Conservation (phyloP, 768 basidiomycete species). For the Pleurotus salmoneostramineus region DNA sequence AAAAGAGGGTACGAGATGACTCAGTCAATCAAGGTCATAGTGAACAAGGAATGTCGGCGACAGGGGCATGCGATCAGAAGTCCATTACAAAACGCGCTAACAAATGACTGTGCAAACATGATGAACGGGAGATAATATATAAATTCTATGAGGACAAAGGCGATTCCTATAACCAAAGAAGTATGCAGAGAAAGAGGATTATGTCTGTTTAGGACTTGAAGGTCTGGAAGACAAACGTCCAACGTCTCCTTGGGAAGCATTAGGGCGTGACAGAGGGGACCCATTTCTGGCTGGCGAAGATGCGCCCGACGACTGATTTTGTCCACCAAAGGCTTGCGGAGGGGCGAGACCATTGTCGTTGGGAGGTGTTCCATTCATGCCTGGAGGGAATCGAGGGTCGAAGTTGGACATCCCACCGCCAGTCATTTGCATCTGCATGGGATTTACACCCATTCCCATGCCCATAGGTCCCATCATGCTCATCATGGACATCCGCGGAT, state of each 20-base stretch:
- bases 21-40: too few species aligned
- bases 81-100: too few species aligned
- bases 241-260: conserved; percentile 18
- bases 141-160: conserved; percentile 7
- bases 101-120: too few species aligned
- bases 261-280: conserved; percentile 43
- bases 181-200: neutral
- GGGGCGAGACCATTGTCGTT: conserved; percentile 33
- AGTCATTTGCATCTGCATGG: conserved; percentile 56
- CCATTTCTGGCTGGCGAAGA: conserved; percentile 50
- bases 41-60: too few species aligned
- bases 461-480: conserved; percentile 50
- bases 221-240: conserved; percentile 25
- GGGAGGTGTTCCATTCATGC: conserved; percentile 18
- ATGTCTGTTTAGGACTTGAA: conserved; percentile 29
- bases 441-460: conserved; percentile 7
- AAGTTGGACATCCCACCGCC: conserved; percentile 48
- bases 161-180: neutral
- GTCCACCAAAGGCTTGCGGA: conserved; percentile 24
- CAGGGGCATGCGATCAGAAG: too few species aligned
- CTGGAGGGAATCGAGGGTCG: conserved; percentile 52
- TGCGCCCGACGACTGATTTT: conserved; percentile 35
- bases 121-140: neutral
- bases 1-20: neutral
- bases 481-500: conserved; percentile 84